Base-by-base conservation (phyloP, 495 filamentous ascomycete genomes). In the Aspergillus taichungensis region DNA sequence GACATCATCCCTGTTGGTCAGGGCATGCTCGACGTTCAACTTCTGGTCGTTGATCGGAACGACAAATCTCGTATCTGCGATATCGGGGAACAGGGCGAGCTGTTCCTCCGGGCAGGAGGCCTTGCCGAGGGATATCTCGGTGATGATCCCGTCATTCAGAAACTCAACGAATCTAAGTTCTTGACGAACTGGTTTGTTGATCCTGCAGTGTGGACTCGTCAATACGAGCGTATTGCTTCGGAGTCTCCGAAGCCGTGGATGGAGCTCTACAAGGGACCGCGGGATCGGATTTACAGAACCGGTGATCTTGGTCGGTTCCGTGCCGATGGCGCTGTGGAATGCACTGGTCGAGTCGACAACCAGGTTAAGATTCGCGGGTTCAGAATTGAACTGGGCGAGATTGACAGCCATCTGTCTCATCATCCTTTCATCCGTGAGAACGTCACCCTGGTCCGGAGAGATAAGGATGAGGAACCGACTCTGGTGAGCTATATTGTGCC, bases 301-400 rank as follows among this genome's bases (percentile, higher is more conserved):
- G 89, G 88, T 24, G 88, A 94, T 61, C 68, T 95, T 2, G 89
- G 88, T 8, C 66, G 80, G 11, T 94, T 87, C 50, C 77, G 78
- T 33, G 75, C 79, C 4, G 74, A 82, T 40, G 92, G 90, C 33
- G 79, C 83, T 51, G 80, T 86, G 28, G 83, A 84, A 50, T 84
- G 78, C 53, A 75, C 78, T 24, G 90, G 90, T 13, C 79, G 92
- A 40, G 85, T 80, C 8, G 92, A 98, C 56, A 77, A 87, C 53
- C 92, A 97, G 54, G 84, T 95, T 59, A 96, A 96, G 69, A 94
- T 97, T 50, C 83, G 91, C 40, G 91, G 91, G 5, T 96, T 97
- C 72, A 75, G 91, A 41, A 94, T 97, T 53, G 91, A 97, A 64
- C 81, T 97, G 27, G 86, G 85, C 48, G 92, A 97, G 43, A 95